Percentiles rank a stretch among this genome's conserved stretches.
Conservation (phyloP, 1,284 basidiomycete species). For the Lentinula novae-zelandiae region DNA sequence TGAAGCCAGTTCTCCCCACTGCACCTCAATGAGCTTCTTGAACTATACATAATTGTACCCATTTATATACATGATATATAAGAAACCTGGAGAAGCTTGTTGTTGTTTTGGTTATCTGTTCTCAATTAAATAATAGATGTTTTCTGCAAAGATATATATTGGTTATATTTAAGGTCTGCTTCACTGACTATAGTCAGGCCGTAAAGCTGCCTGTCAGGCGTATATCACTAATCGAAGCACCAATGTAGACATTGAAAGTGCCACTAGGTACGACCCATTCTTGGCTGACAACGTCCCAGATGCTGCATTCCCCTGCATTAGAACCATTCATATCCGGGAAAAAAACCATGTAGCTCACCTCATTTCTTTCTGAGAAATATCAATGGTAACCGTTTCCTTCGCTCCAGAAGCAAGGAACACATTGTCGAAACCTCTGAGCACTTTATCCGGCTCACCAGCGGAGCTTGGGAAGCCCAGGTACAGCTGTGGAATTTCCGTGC, state of each 20-base stretch:
- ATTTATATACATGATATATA: too few relatives aligned
- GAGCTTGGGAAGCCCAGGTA: slow-evolving; percentile 48
- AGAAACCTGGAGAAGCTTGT: too few relatives aligned
- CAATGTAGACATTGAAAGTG: slow-evolving; percentile 16
- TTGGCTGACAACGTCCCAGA: slow-evolving; percentile 15
- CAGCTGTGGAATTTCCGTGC: slow-evolving; percentile 52
- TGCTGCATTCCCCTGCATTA: slow-evolving; percentile 7
- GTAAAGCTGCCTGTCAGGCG: slow-evolving; percentile 14
- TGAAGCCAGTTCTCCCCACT: slow-evolving; percentile 12
- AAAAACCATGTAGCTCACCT: slow-evolving; percentile 9
- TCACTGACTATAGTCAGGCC: neutral
- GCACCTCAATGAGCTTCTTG: neutral
- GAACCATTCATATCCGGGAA: neutral
- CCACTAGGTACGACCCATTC: slow-evolving; percentile 14
- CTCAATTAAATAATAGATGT: too few relatives aligned
- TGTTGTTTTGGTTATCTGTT: too few relatives aligned
- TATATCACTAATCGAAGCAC: slow-evolving; percentile 18
- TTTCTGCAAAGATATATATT: too few relatives aligned
- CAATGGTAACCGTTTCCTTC: slow-evolving; percentile 13
- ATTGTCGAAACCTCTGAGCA: slow-evolving; percentile 37
- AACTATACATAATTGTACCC: too few relatives aligned
- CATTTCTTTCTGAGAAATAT: slow-evolving; percentile 14
- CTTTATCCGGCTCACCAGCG: slow-evolving; percentile 29
- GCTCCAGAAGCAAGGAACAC: slow-evolving; percentile 12
- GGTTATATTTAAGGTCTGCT: neutral